Evolutionary conservation across 1,284 basidiomycete species (phyloP).

Genomic region (Athelia psychrophila): DNA sequence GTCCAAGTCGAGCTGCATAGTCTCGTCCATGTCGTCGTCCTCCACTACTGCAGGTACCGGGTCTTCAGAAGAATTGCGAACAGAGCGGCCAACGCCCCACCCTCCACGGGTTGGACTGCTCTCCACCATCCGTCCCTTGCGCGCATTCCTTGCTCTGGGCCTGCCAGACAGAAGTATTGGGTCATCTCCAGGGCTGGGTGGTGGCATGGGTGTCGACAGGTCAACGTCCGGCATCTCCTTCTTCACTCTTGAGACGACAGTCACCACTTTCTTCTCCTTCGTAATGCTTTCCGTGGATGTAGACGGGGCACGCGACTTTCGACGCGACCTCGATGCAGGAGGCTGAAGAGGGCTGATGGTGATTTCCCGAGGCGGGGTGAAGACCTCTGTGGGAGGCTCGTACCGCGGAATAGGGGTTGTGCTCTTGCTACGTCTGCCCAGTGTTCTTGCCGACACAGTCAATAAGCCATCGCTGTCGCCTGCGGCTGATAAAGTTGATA

Average conservation of each 20-base stretch:
- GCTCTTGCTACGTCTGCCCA: constrained; percentile 24
- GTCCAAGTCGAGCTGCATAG: background rate
- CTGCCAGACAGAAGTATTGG: constrained; percentile 59
- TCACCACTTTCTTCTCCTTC: constrained; percentile 22
- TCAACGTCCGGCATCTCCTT: constrained; percentile 64
- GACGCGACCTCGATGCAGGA: constrained; percentile 24
- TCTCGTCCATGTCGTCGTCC: background rate
- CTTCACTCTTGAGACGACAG: constrained; percentile 38
- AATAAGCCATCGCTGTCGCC: background rate
- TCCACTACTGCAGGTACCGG: constrained; percentile 13
- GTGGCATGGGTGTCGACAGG: constrained; percentile 53
- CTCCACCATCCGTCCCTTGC: background rate
- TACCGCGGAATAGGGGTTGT: constrained; percentile 56
- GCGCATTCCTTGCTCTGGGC: constrained; percentile 8
- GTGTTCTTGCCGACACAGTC: constrained; percentile 6
- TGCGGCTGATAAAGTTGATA: constrained; percentile 11
- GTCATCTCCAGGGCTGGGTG: constrained; percentile 71
- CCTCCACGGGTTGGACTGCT: constrained; percentile 1
- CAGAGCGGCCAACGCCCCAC: background rate
- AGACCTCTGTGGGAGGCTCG: constrained; percentile 62
- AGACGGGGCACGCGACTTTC: constrained; percentile 18
- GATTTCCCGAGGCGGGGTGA: constrained; percentile 65
- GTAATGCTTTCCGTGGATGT: constrained; percentile 4
- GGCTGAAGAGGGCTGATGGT: constrained; percentile 37
- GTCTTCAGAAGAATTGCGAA: constrained; percentile 15